Base-by-base conservation (phyloP, 164 flowering plant species). In the Pachysandra terminalis region DNA sequence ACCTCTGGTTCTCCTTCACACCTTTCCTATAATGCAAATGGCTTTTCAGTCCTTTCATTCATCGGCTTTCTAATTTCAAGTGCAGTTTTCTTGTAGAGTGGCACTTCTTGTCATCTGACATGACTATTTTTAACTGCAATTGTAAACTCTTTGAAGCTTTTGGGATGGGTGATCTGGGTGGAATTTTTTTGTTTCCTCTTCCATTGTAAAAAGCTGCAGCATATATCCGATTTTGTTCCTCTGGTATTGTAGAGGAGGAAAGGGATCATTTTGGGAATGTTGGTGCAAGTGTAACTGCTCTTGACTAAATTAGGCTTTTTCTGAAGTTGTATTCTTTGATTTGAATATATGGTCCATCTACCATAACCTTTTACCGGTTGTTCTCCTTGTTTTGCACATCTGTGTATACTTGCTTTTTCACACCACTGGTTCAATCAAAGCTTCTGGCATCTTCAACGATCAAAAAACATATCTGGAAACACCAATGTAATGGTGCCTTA, bases 201-300 rank as follows among this genome's bases (percentile, higher is more conserved):
- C 60, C 41, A 26, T 49, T 27, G 22, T 56, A 73, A 19, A 57
- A 15, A n/a, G 49, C 58, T 69, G 71, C 70, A 68, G 37, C 66
- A 56, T 52, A n/a, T n/a, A 73, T 84, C 88, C 84, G 63, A 67
- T 82, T 84, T 84, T 82, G 84, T 67, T 67, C 63, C 59, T 68
- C 64, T 57, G 7, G 15, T 35, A 48, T 53, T 49, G 66, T 71
- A 59, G 65, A 37, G 69, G 51, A 61, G 41, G 67, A n/a, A 37
- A 53, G 52, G 21, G 37, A 53, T 61, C 54, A 13, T 26, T n/a
- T 75, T 72, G 60, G 68, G 55, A 67, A 59, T 66, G 45, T 54
- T 12, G 1, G 14, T 73, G 40, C 7, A 32, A 32, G 23, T 77
- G 74, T 69, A 71, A n/a, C n/a, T n/a, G n/a, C n/a, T 56, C 53